Conservation (phyloP, 208 protist species). For the Paratrypanosoma confusum region DNA sequence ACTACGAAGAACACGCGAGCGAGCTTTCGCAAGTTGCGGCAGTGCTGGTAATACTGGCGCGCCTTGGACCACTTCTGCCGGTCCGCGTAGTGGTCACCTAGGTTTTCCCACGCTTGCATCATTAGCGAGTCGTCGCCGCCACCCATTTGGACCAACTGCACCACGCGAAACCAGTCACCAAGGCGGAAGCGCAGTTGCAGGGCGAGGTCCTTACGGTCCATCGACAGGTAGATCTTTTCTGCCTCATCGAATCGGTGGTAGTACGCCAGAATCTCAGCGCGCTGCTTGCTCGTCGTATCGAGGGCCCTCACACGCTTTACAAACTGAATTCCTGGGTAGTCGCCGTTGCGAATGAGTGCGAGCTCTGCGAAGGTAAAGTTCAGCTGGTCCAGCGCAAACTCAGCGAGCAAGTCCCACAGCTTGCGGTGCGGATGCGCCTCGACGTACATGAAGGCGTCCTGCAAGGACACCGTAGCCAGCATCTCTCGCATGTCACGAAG, state of each 20-base stretch:
- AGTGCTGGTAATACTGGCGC: slow-evolving; percentile 91
- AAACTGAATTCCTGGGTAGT: slow-evolving; percentile 96
- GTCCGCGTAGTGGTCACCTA: slow-evolving; percentile 94
- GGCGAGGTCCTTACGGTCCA: slow-evolving; percentile 94
- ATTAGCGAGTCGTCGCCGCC: slow-evolving; percentile 89
- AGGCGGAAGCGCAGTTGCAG: slow-evolving; percentile 86
- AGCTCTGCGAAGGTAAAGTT: slow-evolving; percentile 86
- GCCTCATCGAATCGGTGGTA: slow-evolving; percentile 94
- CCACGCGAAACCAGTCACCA: slow-evolving; percentile 94
- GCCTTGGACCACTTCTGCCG: slow-evolving; percentile 93
- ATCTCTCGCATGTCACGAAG: slow-evolving; percentile 80
- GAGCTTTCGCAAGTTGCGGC: slow-evolving; percentile 82
- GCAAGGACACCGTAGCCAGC: slow-evolving; percentile 40
- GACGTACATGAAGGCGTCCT: slow-evolving; percentile 90
- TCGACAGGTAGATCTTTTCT: slow-evolving; percentile 91
- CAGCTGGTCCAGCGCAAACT: slow-evolving; percentile 80
- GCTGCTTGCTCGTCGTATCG: slow-evolving; percentile 90
- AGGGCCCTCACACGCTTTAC: slow-evolving; percentile 88
- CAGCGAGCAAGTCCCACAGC: slow-evolving; percentile 92
- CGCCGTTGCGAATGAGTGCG: slow-evolving; percentile 89
- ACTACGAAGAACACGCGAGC: slow-evolving; percentile 84
- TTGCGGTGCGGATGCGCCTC: slow-evolving; percentile 77
- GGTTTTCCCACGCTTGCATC: slow-evolving; percentile 82
- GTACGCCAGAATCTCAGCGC: slow-evolving; percentile 94
- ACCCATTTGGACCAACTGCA: slow-evolving; percentile 87